phyloP scores from a whole-genome alignment of 768 basidiomycete species.

The Heimioporus sp. region DNA sequence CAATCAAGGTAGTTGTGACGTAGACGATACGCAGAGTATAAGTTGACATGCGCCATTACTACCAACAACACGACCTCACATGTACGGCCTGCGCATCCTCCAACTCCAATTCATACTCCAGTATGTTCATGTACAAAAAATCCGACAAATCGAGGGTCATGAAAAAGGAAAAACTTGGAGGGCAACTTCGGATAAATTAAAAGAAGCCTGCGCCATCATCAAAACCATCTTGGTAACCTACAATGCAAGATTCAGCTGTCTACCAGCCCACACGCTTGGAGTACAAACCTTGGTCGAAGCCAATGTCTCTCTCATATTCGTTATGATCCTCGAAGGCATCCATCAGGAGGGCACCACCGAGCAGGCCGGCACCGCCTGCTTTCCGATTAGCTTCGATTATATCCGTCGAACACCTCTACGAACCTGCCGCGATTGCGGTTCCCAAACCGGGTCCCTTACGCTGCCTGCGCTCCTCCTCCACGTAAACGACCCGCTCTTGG shows the following conservation, averaged over 20 bases:
- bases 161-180: neutral
- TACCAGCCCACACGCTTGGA: constrained; percentile 1
- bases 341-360: constrained; percentile 58
- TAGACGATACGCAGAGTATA: no score
- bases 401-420: constrained; percentile 10
- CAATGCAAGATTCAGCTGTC: constrained; percentile 5
- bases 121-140: constrained; percentile 1
- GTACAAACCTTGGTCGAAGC: constrained; percentile 35
- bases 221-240: constrained; percentile 33
- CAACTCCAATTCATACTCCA: neutral
- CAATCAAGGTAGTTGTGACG: no score
- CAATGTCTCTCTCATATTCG: constrained; percentile 29
- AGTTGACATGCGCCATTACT: no score
- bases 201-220: constrained; percentile 8
- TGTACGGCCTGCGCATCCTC: neutral
- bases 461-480: constrained; percentile 33
- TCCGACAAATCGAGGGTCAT: constrained; percentile 17
- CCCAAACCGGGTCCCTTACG: constrained; percentile 53
- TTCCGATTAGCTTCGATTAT: constrained; percentile 1
- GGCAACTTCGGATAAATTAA: neutral
- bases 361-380: constrained; percentile 59
- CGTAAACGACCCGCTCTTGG: constrained; percentile 30
- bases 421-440: constrained; percentile 44
- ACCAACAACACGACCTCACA: no score
- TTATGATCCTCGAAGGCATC: constrained; percentile 48